These are phyloP conservation scores for Colletotrichum navitas DNA, from an alignment of 2,329 filamentous ascomycete genomes.

Conservation along the genomic window DNA sequence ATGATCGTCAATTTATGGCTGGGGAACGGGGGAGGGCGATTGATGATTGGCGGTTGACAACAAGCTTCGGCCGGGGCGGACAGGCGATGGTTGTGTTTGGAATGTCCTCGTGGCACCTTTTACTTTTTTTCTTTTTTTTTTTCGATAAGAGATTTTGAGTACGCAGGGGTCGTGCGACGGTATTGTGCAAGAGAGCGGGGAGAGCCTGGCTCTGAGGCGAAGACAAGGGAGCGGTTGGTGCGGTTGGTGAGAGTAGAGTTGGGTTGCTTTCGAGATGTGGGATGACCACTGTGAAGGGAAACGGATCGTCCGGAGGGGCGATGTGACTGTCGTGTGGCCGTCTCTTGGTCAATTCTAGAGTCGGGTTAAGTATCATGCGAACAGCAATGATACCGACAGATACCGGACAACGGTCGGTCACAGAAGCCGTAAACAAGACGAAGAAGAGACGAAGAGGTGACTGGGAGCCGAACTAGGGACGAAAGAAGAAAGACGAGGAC, in stretches of 20 bases:
- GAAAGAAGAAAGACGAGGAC: conserved; percentile 29
- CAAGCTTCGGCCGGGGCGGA: conserved; percentile 26
- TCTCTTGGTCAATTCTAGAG: background rate
- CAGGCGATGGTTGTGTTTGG: conserved; percentile 34
- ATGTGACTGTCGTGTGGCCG: background rate
- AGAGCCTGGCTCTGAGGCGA: conserved; percentile 26
- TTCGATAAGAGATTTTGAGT: conserved; percentile 32
- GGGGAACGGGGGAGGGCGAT: conserved; percentile 6
- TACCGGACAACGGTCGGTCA: conserved; percentile 15
- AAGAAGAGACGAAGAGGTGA: conserved; percentile 32
- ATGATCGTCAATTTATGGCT: conserved; percentile 30
- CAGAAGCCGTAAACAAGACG: conserved; percentile 30
- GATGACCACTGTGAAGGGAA: conserved; percentile 21
- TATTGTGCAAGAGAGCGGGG: conserved; percentile 18
- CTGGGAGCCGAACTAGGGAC: conserved; percentile 22
- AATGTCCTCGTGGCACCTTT: conserved; percentile 30
- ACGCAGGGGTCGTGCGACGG: conserved; percentile 7
- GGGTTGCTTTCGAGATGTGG: conserved; percentile 21
- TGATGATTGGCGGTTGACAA: conserved; percentile 6
- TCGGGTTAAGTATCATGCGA: conserved; percentile 4
- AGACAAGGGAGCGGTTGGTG: conserved; percentile 32
- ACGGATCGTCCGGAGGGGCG: conserved; percentile 2
- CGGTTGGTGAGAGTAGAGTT: conserved; percentile 13
- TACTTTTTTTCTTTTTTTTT: conserved; percentile 1
- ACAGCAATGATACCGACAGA: conserved; percentile 15